phyloP scores from a whole-genome alignment of 2,329 filamentous ascomycete genomes.

The Tolypocladium endophyticum region DNA sequence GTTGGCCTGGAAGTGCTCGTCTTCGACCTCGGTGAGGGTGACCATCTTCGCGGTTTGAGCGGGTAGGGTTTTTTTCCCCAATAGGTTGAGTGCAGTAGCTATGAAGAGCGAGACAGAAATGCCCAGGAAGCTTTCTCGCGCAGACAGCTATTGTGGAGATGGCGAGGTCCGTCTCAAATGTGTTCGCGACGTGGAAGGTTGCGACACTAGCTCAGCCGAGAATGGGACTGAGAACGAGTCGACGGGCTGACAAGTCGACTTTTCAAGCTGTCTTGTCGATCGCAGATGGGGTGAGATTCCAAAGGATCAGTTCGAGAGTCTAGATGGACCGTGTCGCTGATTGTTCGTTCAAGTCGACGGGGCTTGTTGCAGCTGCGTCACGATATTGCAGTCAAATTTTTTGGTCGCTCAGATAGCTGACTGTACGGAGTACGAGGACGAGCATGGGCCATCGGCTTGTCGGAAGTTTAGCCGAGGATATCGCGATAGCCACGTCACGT shows the following conservation, averaged over 20 bases:
- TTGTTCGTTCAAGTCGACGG: background rate
- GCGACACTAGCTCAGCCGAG: background rate
- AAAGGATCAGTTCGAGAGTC: background rate
- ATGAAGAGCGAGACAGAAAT: background rate
- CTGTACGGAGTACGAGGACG: too few species aligned
- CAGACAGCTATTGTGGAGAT: background rate
- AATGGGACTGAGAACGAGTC: background rate
- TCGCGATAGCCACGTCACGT: conserved; percentile 6
- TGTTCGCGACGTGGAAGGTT: background rate
- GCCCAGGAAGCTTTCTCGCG: background rate
- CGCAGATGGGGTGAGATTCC: background rate
- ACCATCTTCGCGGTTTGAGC: conserved; percentile 57
- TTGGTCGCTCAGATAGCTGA: background rate
- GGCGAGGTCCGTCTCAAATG: background rate
- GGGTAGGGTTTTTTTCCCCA: background rate
- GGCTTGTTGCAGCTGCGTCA: background rate
- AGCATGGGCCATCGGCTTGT: background rate
- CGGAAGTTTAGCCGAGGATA: conserved; percentile 6
- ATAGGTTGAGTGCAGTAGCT: background rate
- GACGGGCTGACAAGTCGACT: background rate
- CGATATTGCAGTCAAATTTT: conserved; percentile 2
- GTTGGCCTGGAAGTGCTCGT: conserved; percentile 78
- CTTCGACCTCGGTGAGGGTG: conserved; percentile 91
- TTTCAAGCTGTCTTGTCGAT: background rate
- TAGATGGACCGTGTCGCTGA: background rate